phyloP scores from a whole-genome alignment of 306 rosid genomes.

The Fragaria ananassa region DNA sequence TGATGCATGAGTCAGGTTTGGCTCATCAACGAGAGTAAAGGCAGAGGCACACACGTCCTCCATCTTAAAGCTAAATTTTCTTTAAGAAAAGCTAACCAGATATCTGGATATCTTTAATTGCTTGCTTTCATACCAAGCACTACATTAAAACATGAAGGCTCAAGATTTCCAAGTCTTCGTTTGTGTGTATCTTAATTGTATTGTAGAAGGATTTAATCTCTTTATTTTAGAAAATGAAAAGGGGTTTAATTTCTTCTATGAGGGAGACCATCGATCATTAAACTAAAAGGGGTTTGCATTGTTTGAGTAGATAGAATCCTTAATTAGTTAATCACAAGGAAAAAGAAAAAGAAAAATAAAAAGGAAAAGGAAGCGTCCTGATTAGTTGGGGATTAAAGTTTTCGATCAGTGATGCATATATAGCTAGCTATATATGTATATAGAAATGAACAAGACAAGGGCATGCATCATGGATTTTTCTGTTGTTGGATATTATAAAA shows the following conservation, averaged over 20 bases:
- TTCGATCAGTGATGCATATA: neutral
- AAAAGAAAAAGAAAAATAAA: neutral
- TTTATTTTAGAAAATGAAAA: neutral
- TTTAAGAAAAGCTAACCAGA: neutral
- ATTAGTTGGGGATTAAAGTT: neutral
- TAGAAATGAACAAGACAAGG: neutral
- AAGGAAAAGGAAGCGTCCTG: neutral
- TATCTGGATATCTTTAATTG: conserved; percentile 28
- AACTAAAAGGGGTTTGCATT: neutral
- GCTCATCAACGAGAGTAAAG: conserved; percentile 30
- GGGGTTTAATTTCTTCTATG: no score
- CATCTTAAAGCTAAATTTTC: conserved; percentile 4
- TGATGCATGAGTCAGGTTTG: conserved; percentile 34
- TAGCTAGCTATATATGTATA: neutral
- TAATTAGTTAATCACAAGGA: neutral
- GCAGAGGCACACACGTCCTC: conserved; percentile 11
- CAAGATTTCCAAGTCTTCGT: neutral
- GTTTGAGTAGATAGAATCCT: neutral
- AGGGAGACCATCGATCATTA: neutral
- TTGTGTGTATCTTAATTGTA: no score
- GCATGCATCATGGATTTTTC: neutral
- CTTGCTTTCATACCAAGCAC: conserved; percentile 18
- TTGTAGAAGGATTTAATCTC: no score
- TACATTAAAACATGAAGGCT: neutral
- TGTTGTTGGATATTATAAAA: neutral